A percentile compares a stretch with the other conserved stretches of the same genome.
Conservation (phyloP, 2,329 filamentous ascomycete species). For the Neofusicoccum ribis region DNA sequence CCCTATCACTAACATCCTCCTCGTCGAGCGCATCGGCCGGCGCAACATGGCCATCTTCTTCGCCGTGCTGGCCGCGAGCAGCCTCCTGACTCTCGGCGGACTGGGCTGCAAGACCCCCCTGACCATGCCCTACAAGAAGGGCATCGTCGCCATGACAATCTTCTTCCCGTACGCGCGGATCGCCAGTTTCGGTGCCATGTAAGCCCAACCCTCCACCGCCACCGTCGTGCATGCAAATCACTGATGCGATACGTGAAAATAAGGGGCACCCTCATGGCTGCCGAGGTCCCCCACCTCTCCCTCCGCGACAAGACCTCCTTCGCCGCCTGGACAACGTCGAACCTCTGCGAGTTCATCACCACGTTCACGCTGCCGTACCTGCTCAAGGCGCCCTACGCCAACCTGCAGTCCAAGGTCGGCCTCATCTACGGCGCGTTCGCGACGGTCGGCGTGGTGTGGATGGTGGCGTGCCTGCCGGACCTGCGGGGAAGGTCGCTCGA, state of each 20-base stretch:
- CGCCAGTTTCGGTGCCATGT: background rate
- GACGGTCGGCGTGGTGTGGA: background rate
- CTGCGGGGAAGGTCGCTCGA: background rate
- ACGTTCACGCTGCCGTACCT: background rate
- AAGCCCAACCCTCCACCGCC: background rate
- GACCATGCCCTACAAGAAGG: background rate
- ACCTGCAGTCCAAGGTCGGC: background rate
- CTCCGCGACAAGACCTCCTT: constrained; percentile 8
- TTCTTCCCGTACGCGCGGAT: background rate
- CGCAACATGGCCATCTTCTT: background rate
- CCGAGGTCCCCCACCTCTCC: background rate
- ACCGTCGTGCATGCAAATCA: no score
- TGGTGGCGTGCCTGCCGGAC: background rate
- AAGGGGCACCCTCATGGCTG: background rate
- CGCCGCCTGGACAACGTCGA: background rate
- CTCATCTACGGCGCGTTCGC: background rate
- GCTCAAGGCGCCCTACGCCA: background rate
- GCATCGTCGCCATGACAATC: background rate
- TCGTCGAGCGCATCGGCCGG: background rate
- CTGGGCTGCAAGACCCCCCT: background rate
- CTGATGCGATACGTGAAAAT: background rate
- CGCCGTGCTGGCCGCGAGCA: background rate
- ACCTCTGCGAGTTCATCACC: background rate
- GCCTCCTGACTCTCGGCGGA: background rate
- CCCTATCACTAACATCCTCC: background rate